Percentiles rank a stretch among this genome's conserved stretches.
Evolutionary conservation across 2,329 filamentous ascomycete genomes (phyloP).

Genomic region (Colletotrichum sp.): DNA sequence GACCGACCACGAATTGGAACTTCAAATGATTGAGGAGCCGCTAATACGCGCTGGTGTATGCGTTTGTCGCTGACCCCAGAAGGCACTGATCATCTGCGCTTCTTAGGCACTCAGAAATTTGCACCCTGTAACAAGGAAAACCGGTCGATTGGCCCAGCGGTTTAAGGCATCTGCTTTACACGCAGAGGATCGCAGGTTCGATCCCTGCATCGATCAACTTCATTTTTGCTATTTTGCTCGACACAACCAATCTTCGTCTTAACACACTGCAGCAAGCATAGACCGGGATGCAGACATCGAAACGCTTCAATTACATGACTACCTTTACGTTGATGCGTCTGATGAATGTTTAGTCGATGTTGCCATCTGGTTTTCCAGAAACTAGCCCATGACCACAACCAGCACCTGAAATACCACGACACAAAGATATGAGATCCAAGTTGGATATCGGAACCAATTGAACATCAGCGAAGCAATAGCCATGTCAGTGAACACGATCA

Average conservation of each 20-base stretch:
- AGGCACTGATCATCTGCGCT: too few species aligned
- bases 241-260: too few species aligned
- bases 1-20: not conserved
- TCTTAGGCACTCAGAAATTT: too few species aligned
- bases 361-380: not conserved
- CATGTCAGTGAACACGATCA: too few species aligned
- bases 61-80: too few species aligned
- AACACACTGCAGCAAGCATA: not conserved
- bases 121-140: too few species aligned
- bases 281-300: accelerated
- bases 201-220: constrained; percentile 45
- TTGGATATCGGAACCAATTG: too few species aligned
- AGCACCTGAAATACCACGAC: not conserved
- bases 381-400: not conserved
- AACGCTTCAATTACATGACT: not conserved
- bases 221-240: not conserved
- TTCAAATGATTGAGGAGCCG: not conserved
- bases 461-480: not conserved
- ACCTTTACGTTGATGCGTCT: not conserved
- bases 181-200: constrained; percentile 50
- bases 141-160: constrained; percentile 43
- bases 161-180: constrained; percentile 46
- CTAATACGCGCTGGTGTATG: too few species aligned
- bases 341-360: not conserved
- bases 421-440: too few species aligned